Percentiles rank a stretch among this genome's conserved stretches.
Conservation (phyloP, 495 filamentous ascomycete species). For the Parathielavia hyrcaniae region DNA sequence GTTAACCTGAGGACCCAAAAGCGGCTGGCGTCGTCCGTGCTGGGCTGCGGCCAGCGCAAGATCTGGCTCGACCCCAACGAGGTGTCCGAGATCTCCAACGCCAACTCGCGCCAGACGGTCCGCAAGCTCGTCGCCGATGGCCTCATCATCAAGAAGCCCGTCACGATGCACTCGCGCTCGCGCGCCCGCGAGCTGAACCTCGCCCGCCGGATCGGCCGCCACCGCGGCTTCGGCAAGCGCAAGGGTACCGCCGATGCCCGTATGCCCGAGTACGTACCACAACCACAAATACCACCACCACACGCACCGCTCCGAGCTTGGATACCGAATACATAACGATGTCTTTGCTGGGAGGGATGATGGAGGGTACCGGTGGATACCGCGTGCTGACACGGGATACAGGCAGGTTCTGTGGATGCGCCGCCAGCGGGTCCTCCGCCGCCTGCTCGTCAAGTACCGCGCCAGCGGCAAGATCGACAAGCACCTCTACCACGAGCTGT, state of each 20-base stretch:
- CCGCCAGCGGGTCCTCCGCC: constrained; percentile 96
- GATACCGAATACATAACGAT: not conserved
- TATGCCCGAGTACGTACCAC: constrained; percentile 83
- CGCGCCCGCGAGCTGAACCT: constrained; percentile 87
- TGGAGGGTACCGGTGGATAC: not conserved
- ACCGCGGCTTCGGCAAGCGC: constrained; percentile 98
- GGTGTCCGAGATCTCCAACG: constrained; percentile 98
- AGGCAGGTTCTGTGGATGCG: constrained; percentile 99
- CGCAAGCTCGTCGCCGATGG: constrained; percentile 99
- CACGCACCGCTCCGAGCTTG: not conserved
- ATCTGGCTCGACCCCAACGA: constrained; percentile 99
- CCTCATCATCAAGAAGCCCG: constrained; percentile 99
- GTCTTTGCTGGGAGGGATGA: not conserved
- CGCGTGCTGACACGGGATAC: constrained; percentile 31
- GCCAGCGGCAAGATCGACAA: constrained; percentile 99
- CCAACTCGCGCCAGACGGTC: constrained; percentile 99
- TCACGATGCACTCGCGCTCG: constrained; percentile 97
- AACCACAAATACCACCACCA: constrained; percentile 3
- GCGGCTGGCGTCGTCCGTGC: constrained; percentile 96
- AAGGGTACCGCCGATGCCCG: constrained; percentile 99
- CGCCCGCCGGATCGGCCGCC: constrained; percentile 85
- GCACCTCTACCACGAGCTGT: constrained; percentile 99
- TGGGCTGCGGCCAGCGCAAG: constrained; percentile 98
- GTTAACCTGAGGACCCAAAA: constrained; percentile 99
- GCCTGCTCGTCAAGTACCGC: constrained; percentile 98